These are phyloP conservation scores for Thraustotheca clavata DNA, from an alignment of 352 stramenopile species.

Conservation along the genomic window DNA sequence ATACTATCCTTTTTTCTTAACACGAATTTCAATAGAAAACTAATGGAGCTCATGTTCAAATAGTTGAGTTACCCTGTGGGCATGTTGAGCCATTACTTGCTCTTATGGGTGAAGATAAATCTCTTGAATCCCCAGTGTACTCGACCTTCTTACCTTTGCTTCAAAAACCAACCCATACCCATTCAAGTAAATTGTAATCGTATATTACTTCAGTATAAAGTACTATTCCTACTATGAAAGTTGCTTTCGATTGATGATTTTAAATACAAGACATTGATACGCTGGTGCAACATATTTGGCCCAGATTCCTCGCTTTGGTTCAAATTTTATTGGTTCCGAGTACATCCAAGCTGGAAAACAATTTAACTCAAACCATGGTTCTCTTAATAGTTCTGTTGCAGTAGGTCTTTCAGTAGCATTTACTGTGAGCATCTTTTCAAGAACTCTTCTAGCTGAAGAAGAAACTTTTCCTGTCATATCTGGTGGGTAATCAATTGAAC, in stretches of 20 bases:
- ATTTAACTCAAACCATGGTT: background rate
- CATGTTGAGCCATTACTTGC: slow-evolving; percentile 8
- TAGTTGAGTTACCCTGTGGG: background rate
- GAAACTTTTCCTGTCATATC: background rate
- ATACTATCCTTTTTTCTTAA: background rate
- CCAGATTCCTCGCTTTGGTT: no score
- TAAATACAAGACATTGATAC: no score
- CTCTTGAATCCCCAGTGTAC: background rate
- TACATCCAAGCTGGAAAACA: background rate
- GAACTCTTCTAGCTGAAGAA: background rate
- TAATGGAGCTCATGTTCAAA: background rate
- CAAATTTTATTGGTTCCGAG: no score
- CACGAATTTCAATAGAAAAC: background rate
- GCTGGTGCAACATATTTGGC: no score
- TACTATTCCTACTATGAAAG: no score
- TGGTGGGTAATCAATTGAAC: background rate
- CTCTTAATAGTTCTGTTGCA: background rate
- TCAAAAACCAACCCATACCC: background rate
- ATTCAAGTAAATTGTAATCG: background rate
- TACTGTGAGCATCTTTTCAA: background rate
- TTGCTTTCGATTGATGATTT: no score
- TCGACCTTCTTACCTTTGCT: background rate
- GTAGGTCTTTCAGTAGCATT: background rate
- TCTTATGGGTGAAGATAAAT: slow-evolving; percentile 4
- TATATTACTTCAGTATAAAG: no score